Conservation (phyloP, 352 stramenopile species). For the Globisporangium iwayamae region DNA sequence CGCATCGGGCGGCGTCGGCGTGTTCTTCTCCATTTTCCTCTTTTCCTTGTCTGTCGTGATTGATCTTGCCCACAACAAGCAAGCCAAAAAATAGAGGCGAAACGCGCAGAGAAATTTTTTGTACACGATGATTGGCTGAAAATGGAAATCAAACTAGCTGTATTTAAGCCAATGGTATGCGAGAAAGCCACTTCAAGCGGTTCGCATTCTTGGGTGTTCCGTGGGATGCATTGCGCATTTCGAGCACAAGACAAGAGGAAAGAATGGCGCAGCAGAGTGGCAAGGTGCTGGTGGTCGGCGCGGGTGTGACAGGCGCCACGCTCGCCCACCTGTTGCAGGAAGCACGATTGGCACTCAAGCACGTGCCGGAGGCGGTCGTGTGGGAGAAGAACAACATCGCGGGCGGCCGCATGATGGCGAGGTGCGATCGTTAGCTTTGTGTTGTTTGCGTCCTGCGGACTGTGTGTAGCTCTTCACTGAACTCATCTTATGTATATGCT, state of each 20-base stretch:
- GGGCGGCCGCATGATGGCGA: conserved; percentile 62
- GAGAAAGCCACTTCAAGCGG: not conserved
- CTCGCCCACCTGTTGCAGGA: conserved; percentile 51
- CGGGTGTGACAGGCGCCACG: conserved; percentile 54
- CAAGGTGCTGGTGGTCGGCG: conserved; percentile 60
- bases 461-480: conserved; percentile 5
- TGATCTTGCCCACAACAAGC: not conserved
- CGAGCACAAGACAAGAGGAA: not conserved
- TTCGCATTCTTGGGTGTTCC: conserved; percentile 3
- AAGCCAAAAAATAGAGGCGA: conserved; percentile 1
- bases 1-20: conserved; percentile 9
- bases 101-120: not conserved
- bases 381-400: conserved; percentile 76
- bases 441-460: not conserved
- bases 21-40: conserved; percentile 9
- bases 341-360: conserved; percentile 17
- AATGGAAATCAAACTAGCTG: not conserved
- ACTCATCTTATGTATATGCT: not conserved
- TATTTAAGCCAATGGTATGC: conserved; percentile 1
- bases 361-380: conserved; percentile 33
- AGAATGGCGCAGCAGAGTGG: conserved; percentile 19
- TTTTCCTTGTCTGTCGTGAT: conserved; percentile 1
- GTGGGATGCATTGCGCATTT: not conserved
- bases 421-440: conserved; percentile 19
- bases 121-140: not conserved